These are phyloP conservation scores for Gloeostereum incarnatum DNA, from an alignment of 768 basidiomycete species.

Conservation along the genomic window DNA sequence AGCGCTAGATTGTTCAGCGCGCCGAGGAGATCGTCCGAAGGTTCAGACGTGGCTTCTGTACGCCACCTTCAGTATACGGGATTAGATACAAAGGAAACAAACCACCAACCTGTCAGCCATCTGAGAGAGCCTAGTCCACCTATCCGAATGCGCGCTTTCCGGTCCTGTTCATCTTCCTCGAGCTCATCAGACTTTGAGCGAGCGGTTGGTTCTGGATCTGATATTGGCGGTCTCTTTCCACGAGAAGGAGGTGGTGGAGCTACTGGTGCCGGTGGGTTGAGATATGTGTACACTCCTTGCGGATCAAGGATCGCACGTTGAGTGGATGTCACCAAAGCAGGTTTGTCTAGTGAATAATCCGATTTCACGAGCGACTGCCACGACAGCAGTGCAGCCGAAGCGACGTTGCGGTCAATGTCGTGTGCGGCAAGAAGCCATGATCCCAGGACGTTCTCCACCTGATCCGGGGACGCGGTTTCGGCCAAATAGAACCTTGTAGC, in stretches of 20 bases:
- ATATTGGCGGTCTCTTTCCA: constrained; percentile 17
- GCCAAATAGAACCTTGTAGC: constrained; percentile 37
- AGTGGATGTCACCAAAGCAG: constrained; percentile 38
- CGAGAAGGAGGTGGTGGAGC: constrained; percentile 19
- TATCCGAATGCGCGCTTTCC: constrained; percentile 59
- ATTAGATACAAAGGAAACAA: not conserved
- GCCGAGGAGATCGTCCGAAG: constrained; percentile 6
- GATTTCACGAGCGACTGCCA: constrained; percentile 35
- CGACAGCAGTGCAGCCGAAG: constrained; percentile 35
- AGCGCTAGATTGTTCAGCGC: constrained; percentile 38
- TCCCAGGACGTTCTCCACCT: constrained; percentile 52
- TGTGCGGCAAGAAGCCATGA: constrained; percentile 66
- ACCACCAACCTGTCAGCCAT: constrained; percentile 51
- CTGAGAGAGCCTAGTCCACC: constrained; percentile 56
- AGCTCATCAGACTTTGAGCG: constrained; percentile 45
- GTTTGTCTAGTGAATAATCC: constrained; percentile 15
- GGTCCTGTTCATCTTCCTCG: constrained; percentile 64
- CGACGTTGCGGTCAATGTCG: constrained; percentile 62
- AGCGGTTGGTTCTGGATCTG: constrained; percentile 22
- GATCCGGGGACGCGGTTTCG: constrained; percentile 35
- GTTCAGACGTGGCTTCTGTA: constrained; percentile 7
- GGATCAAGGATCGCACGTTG: constrained; percentile 56
- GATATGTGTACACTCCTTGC: constrained; percentile 38
- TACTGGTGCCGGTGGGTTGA: constrained; percentile 56
- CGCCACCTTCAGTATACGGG: not conserved